phyloP scores from a whole-genome alignment of 805 yeast genomes.

The Ogataea methylovora region DNA sequence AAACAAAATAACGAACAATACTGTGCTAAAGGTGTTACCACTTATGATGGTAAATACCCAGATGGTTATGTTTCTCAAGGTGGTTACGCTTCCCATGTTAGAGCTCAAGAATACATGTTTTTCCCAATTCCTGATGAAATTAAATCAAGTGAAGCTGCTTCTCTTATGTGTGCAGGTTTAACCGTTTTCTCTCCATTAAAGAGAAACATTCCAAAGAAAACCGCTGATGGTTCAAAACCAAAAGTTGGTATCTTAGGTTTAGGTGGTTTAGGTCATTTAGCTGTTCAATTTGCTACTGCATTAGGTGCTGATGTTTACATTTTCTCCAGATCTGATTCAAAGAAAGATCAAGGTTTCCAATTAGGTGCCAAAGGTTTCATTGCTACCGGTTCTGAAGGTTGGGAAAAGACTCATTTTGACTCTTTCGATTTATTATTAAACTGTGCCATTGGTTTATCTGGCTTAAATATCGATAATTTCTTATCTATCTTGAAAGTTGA shows the following conservation, averaged over 20 bases:
- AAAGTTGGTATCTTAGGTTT: constrained; percentile 36
- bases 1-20: constrained; percentile 35
- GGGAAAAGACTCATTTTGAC: constrained; percentile 27
- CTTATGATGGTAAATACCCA: constrained; percentile 32
- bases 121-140: constrained; percentile 40
- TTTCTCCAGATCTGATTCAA: constrained; percentile 33
- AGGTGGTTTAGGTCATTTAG: constrained; percentile 43
- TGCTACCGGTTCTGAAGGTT: constrained; percentile 38
- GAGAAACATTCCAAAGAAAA: constrained; percentile 26
- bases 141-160: constrained; percentile 35
- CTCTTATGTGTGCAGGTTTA: constrained; percentile 45
- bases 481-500: constrained; percentile 26
- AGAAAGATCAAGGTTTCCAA: constrained; percentile 30
- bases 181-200: constrained; percentile 43
- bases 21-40: constrained; percentile 32
- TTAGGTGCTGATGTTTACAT: constrained; percentile 38
- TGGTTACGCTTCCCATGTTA: constrained; percentile 41
- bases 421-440: constrained; percentile 33
- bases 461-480: constrained; percentile 27
- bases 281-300: constrained; percentile 36
- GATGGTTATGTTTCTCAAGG: constrained; percentile 31
- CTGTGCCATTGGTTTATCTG: constrained; percentile 35
- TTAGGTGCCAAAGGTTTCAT: constrained; percentile 36
- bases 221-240: constrained; percentile 23
- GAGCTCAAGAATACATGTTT: constrained; percentile 37